Evolutionary conservation across 116 monocot species (phyloP).

Genomic region (Posidonia oceanica): DNA sequence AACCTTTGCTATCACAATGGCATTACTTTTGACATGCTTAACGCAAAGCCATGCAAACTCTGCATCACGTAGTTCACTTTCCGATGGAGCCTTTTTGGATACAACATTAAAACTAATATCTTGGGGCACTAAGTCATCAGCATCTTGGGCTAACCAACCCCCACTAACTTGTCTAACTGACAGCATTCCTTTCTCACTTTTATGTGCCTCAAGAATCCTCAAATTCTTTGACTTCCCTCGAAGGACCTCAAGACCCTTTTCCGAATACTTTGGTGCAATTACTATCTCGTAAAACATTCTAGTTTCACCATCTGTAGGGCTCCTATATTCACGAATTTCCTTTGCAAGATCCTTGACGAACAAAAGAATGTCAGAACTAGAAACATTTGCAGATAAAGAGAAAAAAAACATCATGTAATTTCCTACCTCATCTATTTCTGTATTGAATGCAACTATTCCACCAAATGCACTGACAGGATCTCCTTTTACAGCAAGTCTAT

Average conservation of each 20-base stretch:
- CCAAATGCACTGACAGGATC: conserved; percentile 98
- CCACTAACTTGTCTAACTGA: conserved; percentile 89
- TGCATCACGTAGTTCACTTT: conserved; percentile 59
- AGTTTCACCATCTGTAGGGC: conserved; percentile 80
- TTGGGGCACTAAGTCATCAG: conserved; percentile 75
- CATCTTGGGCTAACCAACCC: conserved; percentile 87
- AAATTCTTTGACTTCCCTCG: conserved; percentile 90
- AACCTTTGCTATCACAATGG: conserved; percentile 99
- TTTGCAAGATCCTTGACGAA: conserved; percentile 76
- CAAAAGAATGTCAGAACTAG: not conserved
- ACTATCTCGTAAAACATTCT: conserved; percentile 99
- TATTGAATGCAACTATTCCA: conserved; percentile 98
- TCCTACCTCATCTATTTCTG: conserved; percentile 72
- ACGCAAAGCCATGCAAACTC: conserved; percentile 97
- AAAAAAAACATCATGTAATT: conserved; percentile 2
- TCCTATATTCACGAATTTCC: conserved; percentile 96
- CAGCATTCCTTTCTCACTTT: conserved; percentile 62
- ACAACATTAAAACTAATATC: conserved; percentile 60
- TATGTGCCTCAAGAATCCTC: conserved; percentile 90
- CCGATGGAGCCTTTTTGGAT: conserved; percentile 47
- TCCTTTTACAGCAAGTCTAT: conserved; percentile 88
- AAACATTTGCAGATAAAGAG: not conserved
- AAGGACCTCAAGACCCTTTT: conserved; percentile 83
- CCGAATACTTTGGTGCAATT: conserved; percentile 83
- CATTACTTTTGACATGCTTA: conserved; percentile 99